Conservation (phyloP, 148 eudicot genomes). For the Rhododendron ovatum region DNA sequence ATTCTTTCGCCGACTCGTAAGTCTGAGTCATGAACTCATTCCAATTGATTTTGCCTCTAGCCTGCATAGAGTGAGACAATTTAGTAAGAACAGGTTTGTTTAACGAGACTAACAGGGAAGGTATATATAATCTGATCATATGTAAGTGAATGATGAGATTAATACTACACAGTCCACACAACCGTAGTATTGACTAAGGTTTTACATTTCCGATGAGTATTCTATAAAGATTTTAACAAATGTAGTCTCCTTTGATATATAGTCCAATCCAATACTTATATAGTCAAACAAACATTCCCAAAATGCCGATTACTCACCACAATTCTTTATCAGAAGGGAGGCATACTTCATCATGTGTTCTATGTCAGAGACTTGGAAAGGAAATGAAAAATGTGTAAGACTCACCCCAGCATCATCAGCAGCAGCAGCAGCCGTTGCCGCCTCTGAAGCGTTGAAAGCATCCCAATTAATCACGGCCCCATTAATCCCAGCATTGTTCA, state of each 20-base stretch:
- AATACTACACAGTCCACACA: not conserved
- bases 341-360: not conserved
- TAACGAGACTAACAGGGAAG: not conserved
- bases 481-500: not conserved
- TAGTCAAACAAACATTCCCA: not conserved
- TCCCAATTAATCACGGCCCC: not conserved
- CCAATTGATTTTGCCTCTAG: slow-evolving; percentile 1
- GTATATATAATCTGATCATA: not conserved
- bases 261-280: not conserved
- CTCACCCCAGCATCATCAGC: not conserved
- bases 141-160: not conserved
- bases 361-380: not conserved
- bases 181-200: not conserved
- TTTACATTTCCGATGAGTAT: not conserved
- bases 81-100: not conserved
- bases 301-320: not conserved
- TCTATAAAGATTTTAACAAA: not conserved
- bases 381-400: not conserved
- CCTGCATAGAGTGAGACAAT: slow-evolving; percentile 3
- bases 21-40: slow-evolving; percentile 8
- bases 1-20: slow-evolving; percentile 31
- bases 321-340: not conserved
- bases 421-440: not conserved
- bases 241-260: not conserved
- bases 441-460: not conserved